Conservation (phyloP, 139 green algal genomes). For the Picochlorum sp. region DNA sequence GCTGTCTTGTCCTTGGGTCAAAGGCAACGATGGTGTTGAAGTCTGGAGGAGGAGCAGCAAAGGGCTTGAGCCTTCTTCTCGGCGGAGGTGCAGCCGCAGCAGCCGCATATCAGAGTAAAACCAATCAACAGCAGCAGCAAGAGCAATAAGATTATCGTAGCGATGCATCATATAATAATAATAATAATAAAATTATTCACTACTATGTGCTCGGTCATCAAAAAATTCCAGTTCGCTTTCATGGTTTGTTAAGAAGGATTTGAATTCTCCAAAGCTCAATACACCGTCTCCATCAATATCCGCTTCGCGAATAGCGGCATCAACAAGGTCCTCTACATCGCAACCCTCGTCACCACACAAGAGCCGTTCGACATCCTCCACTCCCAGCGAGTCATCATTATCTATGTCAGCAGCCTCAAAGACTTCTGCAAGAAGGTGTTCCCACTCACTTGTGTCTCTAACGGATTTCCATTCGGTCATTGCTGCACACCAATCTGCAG, state of each 20-base stretch:
- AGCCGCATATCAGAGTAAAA: background rate
- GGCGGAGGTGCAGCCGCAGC: constrained; percentile 8
- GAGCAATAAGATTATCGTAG: no score
- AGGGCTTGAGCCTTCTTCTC: constrained; percentile 5
- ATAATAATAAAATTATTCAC: background rate
- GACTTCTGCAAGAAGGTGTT: constrained; percentile 22
- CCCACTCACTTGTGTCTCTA: constrained; percentile 33
- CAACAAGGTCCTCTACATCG: constrained; percentile 21
- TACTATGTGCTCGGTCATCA: constrained; percentile 17
- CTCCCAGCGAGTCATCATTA: constrained; percentile 28
- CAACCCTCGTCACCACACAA: constrained; percentile 33
- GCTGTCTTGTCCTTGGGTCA: constrained; percentile 14
- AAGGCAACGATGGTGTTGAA: constrained; percentile 24
- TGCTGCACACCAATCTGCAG: constrained; percentile 54
- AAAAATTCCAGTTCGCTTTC: constrained; percentile 34
- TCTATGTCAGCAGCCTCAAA: constrained; percentile 50
- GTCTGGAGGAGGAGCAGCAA: constrained; percentile 17
- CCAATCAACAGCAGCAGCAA: no score
- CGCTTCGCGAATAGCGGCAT: constrained; percentile 41
- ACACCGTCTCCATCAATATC: constrained; percentile 36
- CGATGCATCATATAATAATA: background rate
- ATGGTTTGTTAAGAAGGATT: constrained; percentile 21
- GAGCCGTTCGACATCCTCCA: constrained; percentile 38
- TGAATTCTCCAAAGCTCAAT: constrained; percentile 36
- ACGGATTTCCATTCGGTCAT: constrained; percentile 62